These are phyloP conservation scores for Periconia sp. DNA, from an alignment of 2,329 filamentous ascomycete species.

Conservation along the genomic window DNA sequence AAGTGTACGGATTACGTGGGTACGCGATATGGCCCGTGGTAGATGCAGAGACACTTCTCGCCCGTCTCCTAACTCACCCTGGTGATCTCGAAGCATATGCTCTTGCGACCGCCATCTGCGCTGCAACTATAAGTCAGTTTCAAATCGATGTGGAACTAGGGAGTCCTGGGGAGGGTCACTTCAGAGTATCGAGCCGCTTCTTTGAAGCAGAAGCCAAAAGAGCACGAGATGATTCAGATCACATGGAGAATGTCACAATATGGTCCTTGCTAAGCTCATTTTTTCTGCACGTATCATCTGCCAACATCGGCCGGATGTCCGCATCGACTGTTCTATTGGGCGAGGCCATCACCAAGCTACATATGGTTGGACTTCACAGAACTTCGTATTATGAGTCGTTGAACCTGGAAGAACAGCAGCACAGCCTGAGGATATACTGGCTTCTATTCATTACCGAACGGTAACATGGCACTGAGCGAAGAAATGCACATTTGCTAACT, in stretches of 20 bases:
- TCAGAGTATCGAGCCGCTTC: constrained; percentile 33
- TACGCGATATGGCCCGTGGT: constrained; percentile 45
- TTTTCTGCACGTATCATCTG: constrained; percentile 43
- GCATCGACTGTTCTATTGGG: constrained; percentile 39
- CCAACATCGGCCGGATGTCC: constrained; percentile 43
- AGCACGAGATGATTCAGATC: constrained; percentile 35
- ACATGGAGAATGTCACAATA: constrained; percentile 38
- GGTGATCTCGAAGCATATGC: constrained; percentile 41
- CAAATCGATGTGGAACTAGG: constrained; percentile 38
- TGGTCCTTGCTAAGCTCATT: constrained; percentile 38
- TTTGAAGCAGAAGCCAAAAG: constrained; percentile 39
- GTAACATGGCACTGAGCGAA: constrained; percentile 2
- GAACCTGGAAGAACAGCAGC: constrained; percentile 32
- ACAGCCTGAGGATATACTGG: constrained; percentile 42
- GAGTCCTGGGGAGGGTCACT: constrained; percentile 40
- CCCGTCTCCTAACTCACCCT: constrained; percentile 37
- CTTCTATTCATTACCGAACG: constrained; percentile 44
- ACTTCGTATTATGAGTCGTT: constrained; percentile 30
- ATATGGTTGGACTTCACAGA: constrained; percentile 40
- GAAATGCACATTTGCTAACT: constrained; percentile 3
- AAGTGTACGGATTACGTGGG: constrained; percentile 37
- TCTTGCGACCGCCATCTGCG: constrained; percentile 38
- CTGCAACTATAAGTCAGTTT: constrained; percentile 44
- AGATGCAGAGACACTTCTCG: constrained; percentile 38
- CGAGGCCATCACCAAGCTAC: constrained; percentile 41